Base-by-base conservation (phyloP, 225 moss, liverwort and hornwort genomes). In the Polytrichum commune region DNA sequence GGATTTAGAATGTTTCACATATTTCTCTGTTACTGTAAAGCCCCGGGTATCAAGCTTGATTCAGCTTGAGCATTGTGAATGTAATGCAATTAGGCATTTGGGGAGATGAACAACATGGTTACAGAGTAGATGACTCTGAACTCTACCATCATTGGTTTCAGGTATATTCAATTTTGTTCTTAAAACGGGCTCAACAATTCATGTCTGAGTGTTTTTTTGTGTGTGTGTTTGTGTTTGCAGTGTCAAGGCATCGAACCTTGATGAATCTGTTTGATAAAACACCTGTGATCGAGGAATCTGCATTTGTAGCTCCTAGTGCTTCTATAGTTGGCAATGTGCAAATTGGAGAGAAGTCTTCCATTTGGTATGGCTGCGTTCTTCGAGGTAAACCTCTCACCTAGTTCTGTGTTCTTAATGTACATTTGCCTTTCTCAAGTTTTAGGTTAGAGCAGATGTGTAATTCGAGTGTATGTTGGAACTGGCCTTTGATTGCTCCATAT, bases 331-430 rank as follows among this genome's bases (percentile, higher is more conserved):
- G 95, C 65, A 91, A 93, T 84, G 97, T 95, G 28, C 83, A 84
- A 75, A 89, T 98, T 81, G 97, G 95, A 65, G 70, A 78, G 73
- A 95, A 85, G 76, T 95, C 92, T 58, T 98, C 98, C 63, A 78
- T 98, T 75, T 98, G 98, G 95, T 98, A 98, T 60, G 95, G 93
- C 62, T 93, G 94, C 73, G 90, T 98, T 55, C 74, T 98, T 18
- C 85, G 97, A 72, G 93, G 93, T 93, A 85, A 83, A 46, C 46
- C 46, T 23, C 18, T 8, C 24, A 27, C 23, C 16, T 20, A 23
- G 23, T 62, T 23, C 18, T 23, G 61, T 16, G 16, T 62, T 23
- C 4, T 16, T 23, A 27, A 8, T 62, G 61, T 27, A 5, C 6
- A 62, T 7, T 62, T n/a, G 2, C 8, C 62, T 23, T 62, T 62